phyloP scores from a whole-genome alignment of 345 rosid species.

The Eucalyptus regnans region DNA sequence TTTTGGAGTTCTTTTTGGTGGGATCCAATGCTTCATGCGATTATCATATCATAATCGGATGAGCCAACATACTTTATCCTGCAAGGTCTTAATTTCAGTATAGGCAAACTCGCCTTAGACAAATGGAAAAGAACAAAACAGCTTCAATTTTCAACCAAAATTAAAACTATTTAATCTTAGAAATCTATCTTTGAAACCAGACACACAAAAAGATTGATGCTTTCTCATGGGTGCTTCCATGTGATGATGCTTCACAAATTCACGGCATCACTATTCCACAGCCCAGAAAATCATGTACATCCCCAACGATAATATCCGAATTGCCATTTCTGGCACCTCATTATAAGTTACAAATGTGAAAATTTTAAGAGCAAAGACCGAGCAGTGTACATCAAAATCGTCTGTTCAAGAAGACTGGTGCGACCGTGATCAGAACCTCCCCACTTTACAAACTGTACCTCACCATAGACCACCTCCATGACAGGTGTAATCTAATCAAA shows the following conservation, averaged over 20 bases:
- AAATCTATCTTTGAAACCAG: neutral
- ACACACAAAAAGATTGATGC: neutral
- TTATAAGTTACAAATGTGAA: neutral
- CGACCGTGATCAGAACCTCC: neutral
- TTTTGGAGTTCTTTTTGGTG: constrained; percentile 58
- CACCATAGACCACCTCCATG: neutral
- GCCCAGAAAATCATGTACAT: neutral
- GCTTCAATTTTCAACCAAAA: neutral
- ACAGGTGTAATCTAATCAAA: neutral
- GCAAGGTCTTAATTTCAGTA: neutral
- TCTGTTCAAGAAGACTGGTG: neutral
- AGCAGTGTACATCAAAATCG: neutral
- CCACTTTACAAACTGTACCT: neutral
- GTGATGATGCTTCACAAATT: too few relatives aligned
- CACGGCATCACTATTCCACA: too few relatives aligned
- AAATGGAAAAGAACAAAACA: neutral
- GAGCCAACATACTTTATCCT: neutral
- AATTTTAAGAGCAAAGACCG: neutral
- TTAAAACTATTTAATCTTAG: neutral
- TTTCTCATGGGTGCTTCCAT: neutral
- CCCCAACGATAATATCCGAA: neutral
- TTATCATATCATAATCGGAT: neutral
- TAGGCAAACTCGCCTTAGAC: neutral
- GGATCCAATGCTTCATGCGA: constrained; percentile 99
- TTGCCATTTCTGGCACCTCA: neutral